These are phyloP conservation scores for Tolypocladium inflatum DNA, from an alignment of 2,329 filamentous ascomycete species.

Conservation along the genomic window DNA sequence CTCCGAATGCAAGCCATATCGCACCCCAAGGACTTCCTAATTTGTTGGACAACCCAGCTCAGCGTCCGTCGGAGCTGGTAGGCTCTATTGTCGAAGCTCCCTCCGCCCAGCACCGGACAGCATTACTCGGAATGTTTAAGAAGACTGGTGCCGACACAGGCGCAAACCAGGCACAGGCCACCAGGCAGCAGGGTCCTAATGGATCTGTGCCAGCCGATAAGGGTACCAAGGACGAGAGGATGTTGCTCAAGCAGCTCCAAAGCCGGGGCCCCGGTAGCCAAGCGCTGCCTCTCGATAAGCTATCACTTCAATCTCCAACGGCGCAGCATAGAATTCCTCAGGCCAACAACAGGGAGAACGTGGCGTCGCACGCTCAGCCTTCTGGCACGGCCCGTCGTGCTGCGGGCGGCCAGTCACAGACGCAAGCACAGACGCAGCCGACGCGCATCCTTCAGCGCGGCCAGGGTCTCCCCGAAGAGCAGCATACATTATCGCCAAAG, in stretches of 20 bases:
- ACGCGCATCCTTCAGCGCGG: constrained; percentile 26
- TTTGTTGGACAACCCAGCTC: background rate
- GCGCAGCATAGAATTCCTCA: constrained; percentile 6
- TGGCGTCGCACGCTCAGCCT: background rate
- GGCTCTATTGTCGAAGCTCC: constrained; percentile 14
- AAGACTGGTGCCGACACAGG: constrained; percentile 16
- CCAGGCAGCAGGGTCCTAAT: background rate
- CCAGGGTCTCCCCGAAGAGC: constrained; percentile 15
- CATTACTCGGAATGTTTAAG: constrained; percentile 46
- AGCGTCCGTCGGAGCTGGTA: constrained; percentile 14
- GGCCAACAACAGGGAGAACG: constrained; percentile 4
- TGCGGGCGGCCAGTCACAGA: background rate
- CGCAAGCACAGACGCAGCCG: constrained; percentile 10
- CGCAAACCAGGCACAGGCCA: background rate
- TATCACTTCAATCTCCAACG: constrained; percentile 10
- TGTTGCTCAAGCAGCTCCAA: background rate
- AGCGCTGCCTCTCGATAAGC: constrained; percentile 9
- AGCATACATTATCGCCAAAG: constrained; percentile 10
- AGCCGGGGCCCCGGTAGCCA: background rate
- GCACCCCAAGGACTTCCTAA: background rate
- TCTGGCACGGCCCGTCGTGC: background rate
- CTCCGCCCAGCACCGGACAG: constrained; percentile 31
- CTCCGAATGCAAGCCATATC: background rate
- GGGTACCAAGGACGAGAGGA: background rate
- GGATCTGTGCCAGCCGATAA: background rate